Evolutionary conservation across 371 early-diverging fungal species (phyloP), one percentile per base, ranked within the genome.

Genomic region (Sporodiniella umbellata): DNA sequence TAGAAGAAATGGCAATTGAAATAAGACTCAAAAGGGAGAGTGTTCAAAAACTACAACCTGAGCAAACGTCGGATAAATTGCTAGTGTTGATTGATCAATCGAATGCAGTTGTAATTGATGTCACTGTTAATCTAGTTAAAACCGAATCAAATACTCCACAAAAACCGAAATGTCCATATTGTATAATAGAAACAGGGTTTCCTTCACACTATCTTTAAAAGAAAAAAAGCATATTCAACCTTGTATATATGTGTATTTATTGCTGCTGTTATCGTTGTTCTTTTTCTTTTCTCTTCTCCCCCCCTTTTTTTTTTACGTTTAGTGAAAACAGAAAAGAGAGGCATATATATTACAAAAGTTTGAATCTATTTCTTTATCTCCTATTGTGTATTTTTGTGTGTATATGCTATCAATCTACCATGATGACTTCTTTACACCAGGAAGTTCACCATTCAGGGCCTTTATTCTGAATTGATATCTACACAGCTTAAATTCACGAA

Each of bases 391-490:
- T 25, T 28, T 7, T 4, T 28, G 30, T 28, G 30, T 28, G 30
- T 28, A 7, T 35, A 15, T 43, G 25, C 22, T 33, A 8, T 24
- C 11, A 17, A 15, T 53, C 28, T 88, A 92, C 93, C 93, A 92
- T 44, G 85, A 82, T 12, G 88, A 68, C 67, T 90, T 92, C 66
- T 79, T 81, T 42, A 92, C 91, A 58, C 93, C 93, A 8, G 91
- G 89, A 48, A 92, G 66, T 42, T 89, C 87, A 43, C 93, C 93
- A 43, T 81, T 85, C 44, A 90, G 64, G 6, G 93, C 93, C 66
- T 87, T 88, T 45, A 86, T 49, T 56, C 92, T 86, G 77, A 92
- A 92, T 67, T 88, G 89, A 73, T 83, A 86, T 51, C 91, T 77
- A 53, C 89, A 89, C 45, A 92, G 58, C 51, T 79, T 83, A 77